A percentile compares a stretch with the other conserved stretches of the same genome.
These are phyloP conservation scores for Phytopythium helicoides DNA, from an alignment of 352 stramenopile genomes.

Conservation along the genomic window DNA sequence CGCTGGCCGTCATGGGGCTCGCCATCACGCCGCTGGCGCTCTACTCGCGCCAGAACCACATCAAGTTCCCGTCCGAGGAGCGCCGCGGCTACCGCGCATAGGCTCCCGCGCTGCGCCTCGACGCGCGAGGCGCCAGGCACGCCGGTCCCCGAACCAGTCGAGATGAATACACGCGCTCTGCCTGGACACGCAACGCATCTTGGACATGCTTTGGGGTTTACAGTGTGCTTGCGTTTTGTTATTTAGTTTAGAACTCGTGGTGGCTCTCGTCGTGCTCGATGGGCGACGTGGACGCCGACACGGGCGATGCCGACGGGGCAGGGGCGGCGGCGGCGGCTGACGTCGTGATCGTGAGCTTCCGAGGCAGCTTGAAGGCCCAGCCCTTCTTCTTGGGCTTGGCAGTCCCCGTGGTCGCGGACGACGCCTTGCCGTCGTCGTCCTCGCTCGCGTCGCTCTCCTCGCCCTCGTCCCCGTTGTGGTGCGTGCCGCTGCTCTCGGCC, in stretches of 20 bases:
- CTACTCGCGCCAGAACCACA: constrained; percentile 58
- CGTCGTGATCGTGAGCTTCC: constrained; percentile 29
- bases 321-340: constrained; percentile 9
- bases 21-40: constrained; percentile 49
- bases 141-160: too few species aligned
- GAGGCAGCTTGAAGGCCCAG: constrained; percentile 38
- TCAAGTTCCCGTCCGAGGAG: constrained; percentile 75
- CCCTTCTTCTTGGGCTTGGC: constrained; percentile 35
- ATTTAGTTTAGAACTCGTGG: constrained; percentile 48
- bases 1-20: constrained; percentile 46
- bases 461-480: constrained; percentile 16
- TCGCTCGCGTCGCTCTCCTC: constrained; percentile 13
- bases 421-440: constrained; percentile 24
- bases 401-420: constrained; percentile 21
- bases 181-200: too few species aligned
- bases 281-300: constrained; percentile 24
- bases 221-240: constrained; percentile 3
- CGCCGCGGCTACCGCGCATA: constrained; percentile 24
- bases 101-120: not conserved
- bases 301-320: constrained; percentile 5
- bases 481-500: constrained; percentile 15
- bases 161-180: constrained; percentile 1
- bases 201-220: too few species aligned
- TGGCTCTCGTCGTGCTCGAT: constrained; percentile 44
- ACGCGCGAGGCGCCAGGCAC: too few species aligned